A percentile compares a stretch with the other conserved stretches of the same genome.
These are phyloP conservation scores for Leccinum arenicola DNA, from an alignment of 768 basidiomycete species.

Conservation along the genomic window DNA sequence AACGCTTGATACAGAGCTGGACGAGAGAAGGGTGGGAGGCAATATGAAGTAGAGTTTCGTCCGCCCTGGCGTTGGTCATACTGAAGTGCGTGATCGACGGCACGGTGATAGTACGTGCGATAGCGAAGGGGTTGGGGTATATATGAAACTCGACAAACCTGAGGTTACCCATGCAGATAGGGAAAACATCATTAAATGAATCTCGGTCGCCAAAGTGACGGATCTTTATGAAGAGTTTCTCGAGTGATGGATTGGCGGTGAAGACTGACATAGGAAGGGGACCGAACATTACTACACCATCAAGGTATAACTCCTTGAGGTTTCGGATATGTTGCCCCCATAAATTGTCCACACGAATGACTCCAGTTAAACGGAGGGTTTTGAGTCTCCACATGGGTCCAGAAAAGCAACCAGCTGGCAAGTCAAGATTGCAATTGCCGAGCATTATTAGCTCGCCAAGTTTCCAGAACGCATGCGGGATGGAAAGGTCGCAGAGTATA, in stretches of 20 bases:
- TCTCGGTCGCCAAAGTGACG: background rate
- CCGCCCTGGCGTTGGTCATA: conserved; percentile 14
- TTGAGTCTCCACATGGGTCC: conserved; percentile 25
- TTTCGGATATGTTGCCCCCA: conserved; percentile 21
- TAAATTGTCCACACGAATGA: conserved; percentile 2
- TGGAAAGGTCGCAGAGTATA: conserved; percentile 33
- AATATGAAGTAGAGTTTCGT: conserved; percentile 23
- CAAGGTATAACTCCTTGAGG: conserved; percentile 19
- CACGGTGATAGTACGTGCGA: conserved; percentile 25
- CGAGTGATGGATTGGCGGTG: conserved; percentile 23
- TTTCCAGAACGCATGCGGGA: conserved; percentile 29
- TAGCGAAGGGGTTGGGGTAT: background rate
- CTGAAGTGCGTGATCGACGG: conserved; percentile 30
- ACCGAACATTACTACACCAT: background rate
- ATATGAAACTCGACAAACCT: conserved; percentile 35
- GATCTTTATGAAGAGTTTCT: conserved; percentile 13
- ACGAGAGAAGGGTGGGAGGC: conserved; percentile 32
- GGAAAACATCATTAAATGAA: background rate
- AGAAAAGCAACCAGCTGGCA: background rate
- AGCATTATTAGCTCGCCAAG: conserved; percentile 35
- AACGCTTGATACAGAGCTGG: conserved; percentile 39
- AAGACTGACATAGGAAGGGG: conserved; percentile 14
- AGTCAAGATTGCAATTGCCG: background rate
- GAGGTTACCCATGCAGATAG: conserved; percentile 32
- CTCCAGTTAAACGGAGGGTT: conserved; percentile 22